phyloP scores from a whole-genome alignment of 371 early-diverging fungal genomes.

The Rhizopus sp. region DNA sequence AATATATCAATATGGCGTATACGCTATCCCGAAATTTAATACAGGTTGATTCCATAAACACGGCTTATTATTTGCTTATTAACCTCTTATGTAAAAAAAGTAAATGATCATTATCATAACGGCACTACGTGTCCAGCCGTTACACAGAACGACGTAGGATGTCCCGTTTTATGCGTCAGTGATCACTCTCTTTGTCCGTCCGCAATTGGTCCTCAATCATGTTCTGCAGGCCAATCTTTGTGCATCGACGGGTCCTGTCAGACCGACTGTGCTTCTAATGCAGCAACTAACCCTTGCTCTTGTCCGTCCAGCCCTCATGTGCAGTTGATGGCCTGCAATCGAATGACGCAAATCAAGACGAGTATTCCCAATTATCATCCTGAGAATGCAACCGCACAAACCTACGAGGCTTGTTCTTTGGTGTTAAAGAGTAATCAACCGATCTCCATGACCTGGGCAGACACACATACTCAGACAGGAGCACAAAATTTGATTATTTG shows the following conservation, averaged over 20 bases:
- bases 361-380: slow-evolving; percentile 41
- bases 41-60: slow-evolving; percentile 13
- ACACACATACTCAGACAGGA: neutral
- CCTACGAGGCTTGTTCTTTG: slow-evolving; percentile 36
- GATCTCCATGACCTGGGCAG: slow-evolving; percentile 30
- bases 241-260: slow-evolving; percentile 35
- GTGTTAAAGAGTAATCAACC: slow-evolving; percentile 22
- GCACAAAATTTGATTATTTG: slow-evolving; percentile 26
- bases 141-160: slow-evolving; percentile 22
- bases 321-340: slow-evolving; percentile 17
- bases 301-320: slow-evolving; percentile 22
- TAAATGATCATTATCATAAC: slow-evolving; percentile 29
- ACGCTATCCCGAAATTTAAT: slow-evolving; percentile 32
- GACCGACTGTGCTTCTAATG: slow-evolving; percentile 4
- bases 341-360: slow-evolving; percentile 5
- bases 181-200: slow-evolving; percentile 20
- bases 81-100: slow-evolving; percentile 9
- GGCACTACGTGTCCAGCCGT: slow-evolving; percentile 34
- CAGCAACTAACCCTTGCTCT: slow-evolving; percentile 10
- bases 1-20: neutral
- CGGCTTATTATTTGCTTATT: neutral
- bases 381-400: slow-evolving; percentile 36
- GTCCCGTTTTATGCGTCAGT: slow-evolving; percentile 31
- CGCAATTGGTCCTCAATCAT: slow-evolving; percentile 14
- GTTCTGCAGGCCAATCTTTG: slow-evolving; percentile 11